Evolutionary conservation across 164 flowering plant genomes (phyloP).

Genomic region (Vitis rotundifolia): DNA sequence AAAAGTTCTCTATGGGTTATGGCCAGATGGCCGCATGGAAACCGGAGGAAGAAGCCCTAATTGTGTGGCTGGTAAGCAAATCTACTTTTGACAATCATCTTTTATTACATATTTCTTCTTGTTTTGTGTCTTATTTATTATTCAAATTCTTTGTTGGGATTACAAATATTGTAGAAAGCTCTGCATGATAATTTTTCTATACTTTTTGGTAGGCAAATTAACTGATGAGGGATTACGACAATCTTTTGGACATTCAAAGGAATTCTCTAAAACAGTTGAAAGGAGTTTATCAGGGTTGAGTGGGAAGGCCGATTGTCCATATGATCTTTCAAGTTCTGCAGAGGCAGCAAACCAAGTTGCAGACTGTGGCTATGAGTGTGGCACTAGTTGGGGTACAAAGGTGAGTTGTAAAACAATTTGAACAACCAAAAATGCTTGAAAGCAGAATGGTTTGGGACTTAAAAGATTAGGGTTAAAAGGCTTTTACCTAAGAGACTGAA

Average conservation of each 20-base stretch:
- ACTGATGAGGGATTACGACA: slow-evolving; percentile 4
- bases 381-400: slow-evolving; percentile 54
- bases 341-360: slow-evolving; percentile 45
- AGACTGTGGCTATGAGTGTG: slow-evolving; percentile 41
- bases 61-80: not conserved
- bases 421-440: no score
- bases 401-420: slow-evolving; percentile 18
- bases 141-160: no score
- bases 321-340: slow-evolving; percentile 24
- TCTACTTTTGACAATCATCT: no score
- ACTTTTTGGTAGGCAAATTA: slow-evolving; percentile 18
- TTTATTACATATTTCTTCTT: not conserved
- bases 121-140: not conserved
- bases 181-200: no score
- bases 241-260: slow-evolving; percentile 36
- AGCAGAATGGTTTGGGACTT: no score
- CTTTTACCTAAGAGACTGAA: no score
- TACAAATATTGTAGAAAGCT: no score
- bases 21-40: slow-evolving; percentile 16
- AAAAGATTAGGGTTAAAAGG: no score
- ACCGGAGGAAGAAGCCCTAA: not conserved
- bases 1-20: slow-evolving; percentile 53
- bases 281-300: slow-evolving; percentile 5
- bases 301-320: not conserved
- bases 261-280: slow-evolving; percentile 30